Evolutionary conservation across 768 basidiomycete genomes (phyloP).

Genomic region (Mycena chlorophos): DNA sequence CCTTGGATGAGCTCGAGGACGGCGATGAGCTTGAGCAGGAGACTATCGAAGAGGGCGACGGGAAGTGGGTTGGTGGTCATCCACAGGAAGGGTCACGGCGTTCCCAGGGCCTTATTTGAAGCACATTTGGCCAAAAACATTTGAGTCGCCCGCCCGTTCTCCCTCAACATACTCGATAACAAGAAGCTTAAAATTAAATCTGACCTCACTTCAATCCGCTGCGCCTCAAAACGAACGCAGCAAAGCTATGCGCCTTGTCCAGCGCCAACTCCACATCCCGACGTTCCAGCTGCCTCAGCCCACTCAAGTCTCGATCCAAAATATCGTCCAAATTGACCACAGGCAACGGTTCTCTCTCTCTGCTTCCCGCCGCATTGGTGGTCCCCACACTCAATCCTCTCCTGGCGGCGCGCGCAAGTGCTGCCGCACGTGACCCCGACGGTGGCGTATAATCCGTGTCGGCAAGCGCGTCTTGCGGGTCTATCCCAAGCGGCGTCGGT

Average conservation of each 20-base stretch:
- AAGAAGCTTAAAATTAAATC: too few species aligned
- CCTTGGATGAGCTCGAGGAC: constrained; percentile 63
- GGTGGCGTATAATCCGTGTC: constrained; percentile 19
- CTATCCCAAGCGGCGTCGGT: constrained; percentile 9
- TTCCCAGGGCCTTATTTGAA: not conserved
- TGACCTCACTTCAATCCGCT: too few species aligned
- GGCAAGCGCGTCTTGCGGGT: constrained; percentile 8
- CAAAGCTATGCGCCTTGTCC: not conserved
- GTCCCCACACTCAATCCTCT: not conserved
- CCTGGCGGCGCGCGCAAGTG: not conserved
- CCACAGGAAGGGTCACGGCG: not conserved
- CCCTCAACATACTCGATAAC: too few species aligned
- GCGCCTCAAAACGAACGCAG: not conserved
- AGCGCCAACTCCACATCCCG: not conserved
- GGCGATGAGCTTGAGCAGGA: constrained; percentile 59
- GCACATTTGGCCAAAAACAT: too few species aligned
- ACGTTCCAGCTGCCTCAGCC: not conserved
- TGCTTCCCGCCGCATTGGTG: not conserved
- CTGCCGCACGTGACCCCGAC: constrained; percentile 12
- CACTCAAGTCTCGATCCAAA: not conserved
- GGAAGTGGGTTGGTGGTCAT: constrained; percentile 43
- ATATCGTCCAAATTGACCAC: not conserved
- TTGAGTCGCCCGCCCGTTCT: too few species aligned
- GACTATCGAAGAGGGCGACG: constrained; percentile 51
- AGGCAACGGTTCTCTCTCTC: not conserved